phyloP scores from a whole-genome alignment of 306 rosid genomes.

The Cucurbita moschata region DNA sequence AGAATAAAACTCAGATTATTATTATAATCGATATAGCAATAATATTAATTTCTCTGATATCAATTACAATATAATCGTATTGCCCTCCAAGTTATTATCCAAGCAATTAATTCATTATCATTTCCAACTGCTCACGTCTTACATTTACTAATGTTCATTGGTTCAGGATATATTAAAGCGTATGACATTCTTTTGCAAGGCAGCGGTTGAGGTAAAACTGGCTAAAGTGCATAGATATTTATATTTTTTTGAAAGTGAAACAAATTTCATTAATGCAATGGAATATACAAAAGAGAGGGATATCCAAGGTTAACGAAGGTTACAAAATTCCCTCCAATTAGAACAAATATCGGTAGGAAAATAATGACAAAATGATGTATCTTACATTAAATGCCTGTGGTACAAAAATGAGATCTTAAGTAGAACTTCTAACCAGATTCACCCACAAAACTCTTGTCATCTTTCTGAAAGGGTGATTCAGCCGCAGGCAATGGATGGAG shows the following conservation, averaged over 20 bases:
- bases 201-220: conserved; percentile 36
- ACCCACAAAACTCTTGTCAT: not conserved
- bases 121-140: conserved; percentile 14
- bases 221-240: not conserved
- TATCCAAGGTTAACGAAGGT: not conserved
- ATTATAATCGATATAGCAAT: not conserved
- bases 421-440: not conserved
- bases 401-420: not conserved
- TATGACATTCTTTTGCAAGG: conserved; percentile 86
- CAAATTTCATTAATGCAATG: not conserved
- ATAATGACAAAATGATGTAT: not conserved
- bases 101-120: not conserved
- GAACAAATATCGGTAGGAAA: not conserved
- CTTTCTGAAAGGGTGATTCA: not conserved
- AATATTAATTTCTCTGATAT: not conserved
- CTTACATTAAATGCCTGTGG: not conserved
- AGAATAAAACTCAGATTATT: not conserved
- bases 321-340: not conserved
- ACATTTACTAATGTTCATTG: conserved; percentile 16
- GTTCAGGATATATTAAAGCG: conserved; percentile 84
- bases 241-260: not conserved
- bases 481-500: not conserved
- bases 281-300: not conserved
- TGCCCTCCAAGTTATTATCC: not conserved
- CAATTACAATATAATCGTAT: not conserved